phyloP scores from a whole-genome alignment of 352 stramenopile genomes.

The Phytophthora agathidicida region DNA sequence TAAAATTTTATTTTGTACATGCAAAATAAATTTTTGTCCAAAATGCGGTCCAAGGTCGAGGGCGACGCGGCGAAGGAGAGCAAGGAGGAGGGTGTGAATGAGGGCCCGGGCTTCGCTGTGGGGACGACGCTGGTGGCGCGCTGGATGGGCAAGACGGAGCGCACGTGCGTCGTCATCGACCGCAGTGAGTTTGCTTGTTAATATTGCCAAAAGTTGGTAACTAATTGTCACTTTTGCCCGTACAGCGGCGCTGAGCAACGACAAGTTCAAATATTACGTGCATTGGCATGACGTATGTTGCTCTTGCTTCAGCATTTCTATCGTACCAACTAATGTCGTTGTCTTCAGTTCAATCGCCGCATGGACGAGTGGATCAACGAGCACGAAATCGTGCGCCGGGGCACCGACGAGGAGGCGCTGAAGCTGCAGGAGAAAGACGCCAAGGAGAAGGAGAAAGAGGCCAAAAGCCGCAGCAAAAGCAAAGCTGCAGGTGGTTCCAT shows the following conservation, averaged over 20 bases:
- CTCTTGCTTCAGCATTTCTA: not conserved
- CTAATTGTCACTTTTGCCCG: not conserved
- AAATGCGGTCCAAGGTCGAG: constrained; percentile 27
- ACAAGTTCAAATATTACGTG: constrained; percentile 86
- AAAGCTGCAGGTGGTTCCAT: constrained; percentile 12
- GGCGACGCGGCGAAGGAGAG: constrained; percentile 13
- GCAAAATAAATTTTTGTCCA: too few species aligned
- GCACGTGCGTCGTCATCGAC: constrained; percentile 83
- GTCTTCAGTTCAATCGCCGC: constrained; percentile 77
- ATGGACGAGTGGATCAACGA: constrained; percentile 92
- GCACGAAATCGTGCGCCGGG: constrained; percentile 75
- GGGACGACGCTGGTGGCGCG: constrained; percentile 66
- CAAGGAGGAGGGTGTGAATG: constrained; percentile 20
- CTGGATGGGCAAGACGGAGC: constrained; percentile 84
- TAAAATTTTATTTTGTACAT: too few species aligned
- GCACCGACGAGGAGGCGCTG: constrained; percentile 77
- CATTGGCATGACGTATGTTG: constrained; percentile 78
- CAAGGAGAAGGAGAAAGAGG: constrained; percentile 73
- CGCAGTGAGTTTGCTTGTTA: constrained; percentile 46
- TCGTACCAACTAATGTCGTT: constrained; percentile 7
- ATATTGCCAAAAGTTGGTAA: constrained; percentile 15
- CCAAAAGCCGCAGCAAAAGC: constrained; percentile 50
- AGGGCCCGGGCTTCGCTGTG: constrained; percentile 49
- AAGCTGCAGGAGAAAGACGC: constrained; percentile 78
- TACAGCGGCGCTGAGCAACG: constrained; percentile 54